A percentile compares a stretch with the other conserved stretches of the same genome.
Evolutionary conservation across 2,329 filamentous ascomycete species (phyloP).

Genomic region (Aspergillus sp.): DNA sequence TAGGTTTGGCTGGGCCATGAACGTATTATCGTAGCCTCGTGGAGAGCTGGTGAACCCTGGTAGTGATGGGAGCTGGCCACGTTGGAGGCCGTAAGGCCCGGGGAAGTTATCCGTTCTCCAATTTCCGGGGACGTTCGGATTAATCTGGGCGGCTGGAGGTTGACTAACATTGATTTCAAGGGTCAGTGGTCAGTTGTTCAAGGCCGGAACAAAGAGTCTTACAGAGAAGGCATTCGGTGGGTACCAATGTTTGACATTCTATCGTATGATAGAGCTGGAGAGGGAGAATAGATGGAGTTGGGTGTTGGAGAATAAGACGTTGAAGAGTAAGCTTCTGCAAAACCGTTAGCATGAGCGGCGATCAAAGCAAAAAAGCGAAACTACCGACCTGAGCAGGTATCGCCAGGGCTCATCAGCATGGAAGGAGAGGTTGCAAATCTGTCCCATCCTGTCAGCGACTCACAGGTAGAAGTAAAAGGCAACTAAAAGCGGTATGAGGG

Average conservation of each 20-base stretch:
- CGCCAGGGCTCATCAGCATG: slow-evolving; percentile 45
- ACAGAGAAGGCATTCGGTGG: slow-evolving; percentile 35
- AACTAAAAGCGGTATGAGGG: no score
- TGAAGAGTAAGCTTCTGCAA: slow-evolving; percentile 5
- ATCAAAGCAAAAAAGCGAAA: slow-evolving; percentile 12
- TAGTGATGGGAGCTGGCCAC: slow-evolving; percentile 25
- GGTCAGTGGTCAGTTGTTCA: slow-evolving; percentile 9
- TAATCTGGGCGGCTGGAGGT: slow-evolving; percentile 33
- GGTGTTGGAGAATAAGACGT: slow-evolving; percentile 29
- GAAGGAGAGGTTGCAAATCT: slow-evolving; percentile 47
- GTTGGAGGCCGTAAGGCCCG: slow-evolving; percentile 26
- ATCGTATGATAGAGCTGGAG: slow-evolving; percentile 27
- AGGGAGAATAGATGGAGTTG: slow-evolving; percentile 28
- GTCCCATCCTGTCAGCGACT: slow-evolving; percentile 10
- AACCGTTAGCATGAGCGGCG: neutral
- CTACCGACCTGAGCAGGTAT: slow-evolving; percentile 50
- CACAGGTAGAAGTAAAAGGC: no score
- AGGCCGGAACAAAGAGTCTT: slow-evolving; percentile 14
- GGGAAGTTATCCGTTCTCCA: slow-evolving; percentile 35
- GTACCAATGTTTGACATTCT: slow-evolving; percentile 33
- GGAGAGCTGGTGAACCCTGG: slow-evolving; percentile 24
- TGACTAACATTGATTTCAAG: slow-evolving; percentile 29
- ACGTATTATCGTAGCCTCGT: slow-evolving; percentile 23
- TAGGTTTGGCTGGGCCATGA: slow-evolving; percentile 24
- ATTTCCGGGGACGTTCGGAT: slow-evolving; percentile 21